Conservation (phyloP, 345 rosid species). For the Eucalyptus cladocalyx region DNA sequence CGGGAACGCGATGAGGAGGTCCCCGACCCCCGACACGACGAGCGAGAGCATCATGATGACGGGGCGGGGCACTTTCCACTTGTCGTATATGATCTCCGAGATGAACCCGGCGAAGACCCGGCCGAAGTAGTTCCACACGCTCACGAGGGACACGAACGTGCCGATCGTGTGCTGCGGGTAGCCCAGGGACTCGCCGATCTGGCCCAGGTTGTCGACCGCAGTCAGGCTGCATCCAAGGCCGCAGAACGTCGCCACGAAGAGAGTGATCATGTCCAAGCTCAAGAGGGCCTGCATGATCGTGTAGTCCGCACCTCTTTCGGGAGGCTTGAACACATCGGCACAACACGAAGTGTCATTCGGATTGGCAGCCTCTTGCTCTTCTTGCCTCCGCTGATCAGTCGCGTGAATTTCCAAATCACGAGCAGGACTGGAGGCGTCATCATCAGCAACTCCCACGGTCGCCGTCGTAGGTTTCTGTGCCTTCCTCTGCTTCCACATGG, state of each 20-base stretch:
- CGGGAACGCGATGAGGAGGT: background rate
- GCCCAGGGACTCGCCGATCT: conserved; percentile 5
- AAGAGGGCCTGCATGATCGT: conserved; percentile 8
- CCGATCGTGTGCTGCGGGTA: background rate
- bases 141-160: conserved; percentile 8
- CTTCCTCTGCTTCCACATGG: background rate
- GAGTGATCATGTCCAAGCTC: conserved; percentile 5
- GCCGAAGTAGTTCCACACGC: conserved; percentile 10
- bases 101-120: conserved; percentile 3
- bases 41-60: background rate
- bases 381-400: background rate
- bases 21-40: background rate
- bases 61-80: background rate
- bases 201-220: conserved; percentile 4
- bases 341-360: background rate
- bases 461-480: background rate
- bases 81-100: background rate
- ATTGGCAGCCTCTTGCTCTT: background rate
- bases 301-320: conserved; percentile 1
- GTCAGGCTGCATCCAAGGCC: conserved; percentile 1
- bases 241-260: background rate
- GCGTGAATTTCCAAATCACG: background rate
- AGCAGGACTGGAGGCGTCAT: background rate
- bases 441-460: background rate
- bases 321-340: background rate